Evolutionary conservation across 352 stramenopile genomes (phyloP), one percentile per base, ranked within the genome.

Genomic region (Globisporangium okanoganense): DNA sequence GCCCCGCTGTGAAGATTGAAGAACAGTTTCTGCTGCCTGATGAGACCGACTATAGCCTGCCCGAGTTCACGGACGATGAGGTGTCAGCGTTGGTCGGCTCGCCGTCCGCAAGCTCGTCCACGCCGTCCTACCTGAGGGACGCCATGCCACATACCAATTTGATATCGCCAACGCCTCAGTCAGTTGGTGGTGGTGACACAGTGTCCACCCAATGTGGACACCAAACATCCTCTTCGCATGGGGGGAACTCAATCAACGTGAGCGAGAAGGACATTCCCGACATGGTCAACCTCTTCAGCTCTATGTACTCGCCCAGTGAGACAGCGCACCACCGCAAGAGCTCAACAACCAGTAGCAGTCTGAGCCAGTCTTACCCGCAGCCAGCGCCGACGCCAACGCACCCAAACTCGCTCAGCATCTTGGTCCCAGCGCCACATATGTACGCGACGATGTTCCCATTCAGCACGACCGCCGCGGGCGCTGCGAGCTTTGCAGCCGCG

Each of bases 201-300:
- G 40, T 22, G 10, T 6, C 50, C 13, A 35, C 29, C 31, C 31
- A 35, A 20, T 12, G 16, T 22, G 18, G 36, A 36, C 20, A 25
- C 33, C 27, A 62, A 13, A 13, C 41, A 25, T 40, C 61, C 14
- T 29, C 64, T 41, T 25, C 25, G 4, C 53, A 25, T 27, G 27
- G 24, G 1, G 27, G 24, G 1, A 70, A 35, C n/a, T 40, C 33
- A 45, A 65, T 72, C 56, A n/a, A 25, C 45, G 64, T 69, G 13
- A 69, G 33, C 41, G 75, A 76, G 4, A 72, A 81, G 9, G 78
- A 84, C 20, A 79, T 87, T 22, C 76, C 79, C 0, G 71, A 85
- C 27, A 85, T 91, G 29, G 71, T 90, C 18, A 79, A 75, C 50
- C 58, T 93, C 53, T 89, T 89, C 44, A 89, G 71, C 62, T 79